A percentile compares a stretch with the other conserved stretches of the same genome.
Conservation (phyloP, 169 alveolate genomes). For the Toxoplasma gondii region DNA sequence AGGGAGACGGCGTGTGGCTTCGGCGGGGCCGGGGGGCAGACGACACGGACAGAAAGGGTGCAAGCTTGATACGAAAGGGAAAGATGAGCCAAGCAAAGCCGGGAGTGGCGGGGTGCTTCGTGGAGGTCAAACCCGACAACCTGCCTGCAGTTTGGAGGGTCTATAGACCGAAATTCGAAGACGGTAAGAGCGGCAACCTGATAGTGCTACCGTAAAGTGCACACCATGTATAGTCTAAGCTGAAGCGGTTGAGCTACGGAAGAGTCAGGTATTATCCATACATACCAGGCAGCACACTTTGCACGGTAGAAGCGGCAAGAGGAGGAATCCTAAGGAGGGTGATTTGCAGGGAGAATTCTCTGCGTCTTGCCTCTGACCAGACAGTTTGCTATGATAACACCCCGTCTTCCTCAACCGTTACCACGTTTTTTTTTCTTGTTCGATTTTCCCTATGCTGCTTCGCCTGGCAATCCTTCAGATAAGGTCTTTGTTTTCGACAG, state of each 20-base stretch:
- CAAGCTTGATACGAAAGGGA: not conserved
- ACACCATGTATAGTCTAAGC: not conserved
- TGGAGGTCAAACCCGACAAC: conserved; percentile 50
- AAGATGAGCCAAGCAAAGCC: not conserved
- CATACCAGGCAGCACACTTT: not conserved
- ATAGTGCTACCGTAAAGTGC: not conserved
- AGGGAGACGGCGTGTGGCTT: not conserved
- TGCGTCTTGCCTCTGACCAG: no score
- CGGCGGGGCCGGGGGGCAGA: not conserved
- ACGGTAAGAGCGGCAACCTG: conserved; percentile 47
- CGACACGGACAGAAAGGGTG: not conserved
- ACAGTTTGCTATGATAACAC: no score
- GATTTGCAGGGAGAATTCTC: no score
- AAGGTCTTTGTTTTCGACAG: conserved; percentile 64
- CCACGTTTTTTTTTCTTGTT: no score
- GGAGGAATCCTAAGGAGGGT: not conserved
- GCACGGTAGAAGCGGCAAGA: not conserved
- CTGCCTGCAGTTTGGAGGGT: conserved; percentile 58
- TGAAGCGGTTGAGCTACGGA: not conserved
- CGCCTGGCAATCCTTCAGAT: not conserved
- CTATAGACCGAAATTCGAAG: conserved; percentile 64
- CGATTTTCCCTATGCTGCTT: no score
- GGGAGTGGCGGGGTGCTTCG: conserved; percentile 52
- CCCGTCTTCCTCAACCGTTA: no score
- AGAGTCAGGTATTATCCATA: not conserved